Percentiles rank a stretch among this genome's conserved stretches.
Conservation (phyloP, 768 basidiomycete genomes). For the Baorangia bicolor region DNA sequence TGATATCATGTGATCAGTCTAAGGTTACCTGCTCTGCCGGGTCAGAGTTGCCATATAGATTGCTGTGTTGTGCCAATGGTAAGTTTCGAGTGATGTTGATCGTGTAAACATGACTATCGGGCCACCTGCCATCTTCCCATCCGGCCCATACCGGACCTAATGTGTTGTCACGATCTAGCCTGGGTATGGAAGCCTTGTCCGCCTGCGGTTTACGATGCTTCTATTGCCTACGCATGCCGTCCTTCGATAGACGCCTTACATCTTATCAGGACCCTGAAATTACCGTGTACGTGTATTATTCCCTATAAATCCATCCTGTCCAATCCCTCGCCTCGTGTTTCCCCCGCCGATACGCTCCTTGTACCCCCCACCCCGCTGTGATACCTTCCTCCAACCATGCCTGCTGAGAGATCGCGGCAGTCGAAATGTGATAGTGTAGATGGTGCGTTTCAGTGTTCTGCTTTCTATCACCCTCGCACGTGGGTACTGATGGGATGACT, state of each 20-base stretch:
- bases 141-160: slow-evolving; percentile 21
- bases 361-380: slow-evolving; percentile 16
- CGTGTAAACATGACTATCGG: slow-evolving; percentile 19
- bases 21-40: slow-evolving; percentile 11
- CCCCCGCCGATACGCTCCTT: slow-evolving; percentile 25
- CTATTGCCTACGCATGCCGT: slow-evolving; percentile 33
- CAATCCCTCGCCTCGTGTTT: slow-evolving; percentile 23
- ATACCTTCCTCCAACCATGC: slow-evolving; percentile 40
- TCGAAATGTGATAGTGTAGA: slow-evolving; percentile 34
- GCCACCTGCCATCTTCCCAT: slow-evolving; percentile 10
- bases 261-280: slow-evolving; percentile 34
- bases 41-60: slow-evolving; percentile 17
- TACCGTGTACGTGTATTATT: slow-evolving; percentile 35
- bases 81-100: slow-evolving; percentile 14
- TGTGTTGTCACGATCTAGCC: slow-evolving; percentile 15
- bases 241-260: slow-evolving; percentile 30
- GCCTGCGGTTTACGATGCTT: slow-evolving; percentile 22
- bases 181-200: slow-evolving; percentile 26
- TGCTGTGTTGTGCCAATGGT: slow-evolving; percentile 6
- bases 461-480: not conserved
- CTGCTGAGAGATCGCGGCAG: slow-evolving; percentile 43
- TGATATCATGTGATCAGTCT: slow-evolving; percentile 21
- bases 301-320: slow-evolving; percentile 31
- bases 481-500: slow-evolving; percentile 16
- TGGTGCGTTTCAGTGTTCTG: slow-evolving; percentile 29